These are phyloP conservation scores for Sporothrix euskadiensis DNA, from an alignment of 2,329 filamentous ascomycete species.

Conservation along the genomic window DNA sequence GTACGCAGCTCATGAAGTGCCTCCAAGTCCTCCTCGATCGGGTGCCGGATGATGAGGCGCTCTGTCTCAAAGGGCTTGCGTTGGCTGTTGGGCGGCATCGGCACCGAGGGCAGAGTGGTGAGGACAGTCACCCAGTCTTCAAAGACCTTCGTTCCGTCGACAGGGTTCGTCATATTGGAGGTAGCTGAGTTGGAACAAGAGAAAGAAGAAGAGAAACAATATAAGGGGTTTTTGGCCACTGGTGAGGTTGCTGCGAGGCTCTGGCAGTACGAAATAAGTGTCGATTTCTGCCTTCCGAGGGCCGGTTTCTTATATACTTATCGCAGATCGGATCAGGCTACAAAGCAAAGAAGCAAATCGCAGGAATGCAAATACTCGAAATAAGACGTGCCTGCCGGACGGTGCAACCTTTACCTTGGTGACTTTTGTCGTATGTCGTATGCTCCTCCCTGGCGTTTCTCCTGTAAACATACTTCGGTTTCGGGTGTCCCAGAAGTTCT, in stretches of 20 bases:
- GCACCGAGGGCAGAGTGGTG: conserved; percentile 49
- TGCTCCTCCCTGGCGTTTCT: background rate
- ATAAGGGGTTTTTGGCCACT: background rate
- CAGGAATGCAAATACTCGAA: background rate
- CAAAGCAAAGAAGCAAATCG: background rate
- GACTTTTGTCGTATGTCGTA: background rate
- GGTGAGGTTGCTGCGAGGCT: background rate
- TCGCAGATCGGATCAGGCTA: background rate
- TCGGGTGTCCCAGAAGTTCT: background rate
- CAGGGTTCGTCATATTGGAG: background rate
- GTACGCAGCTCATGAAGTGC: conserved; percentile 55
- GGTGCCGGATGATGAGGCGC: conserved; percentile 57
- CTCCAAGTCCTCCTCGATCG: conserved; percentile 51
- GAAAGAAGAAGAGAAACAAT: background rate
- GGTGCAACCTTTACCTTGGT: background rate
- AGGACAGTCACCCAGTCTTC: conserved; percentile 51
- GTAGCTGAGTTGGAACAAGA: too few species aligned
- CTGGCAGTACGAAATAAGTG: background rate
- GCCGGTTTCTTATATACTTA: background rate
- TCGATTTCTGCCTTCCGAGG: background rate
- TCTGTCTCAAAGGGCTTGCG: conserved; percentile 50
- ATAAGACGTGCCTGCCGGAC: background rate
- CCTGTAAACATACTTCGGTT: background rate
- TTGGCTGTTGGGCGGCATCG: conserved; percentile 45
- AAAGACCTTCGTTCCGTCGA: conserved; percentile 39